phyloP scores from a whole-genome alignment of 2,329 filamentous ascomycete genomes.

The Aureobasidium sp. region DNA sequence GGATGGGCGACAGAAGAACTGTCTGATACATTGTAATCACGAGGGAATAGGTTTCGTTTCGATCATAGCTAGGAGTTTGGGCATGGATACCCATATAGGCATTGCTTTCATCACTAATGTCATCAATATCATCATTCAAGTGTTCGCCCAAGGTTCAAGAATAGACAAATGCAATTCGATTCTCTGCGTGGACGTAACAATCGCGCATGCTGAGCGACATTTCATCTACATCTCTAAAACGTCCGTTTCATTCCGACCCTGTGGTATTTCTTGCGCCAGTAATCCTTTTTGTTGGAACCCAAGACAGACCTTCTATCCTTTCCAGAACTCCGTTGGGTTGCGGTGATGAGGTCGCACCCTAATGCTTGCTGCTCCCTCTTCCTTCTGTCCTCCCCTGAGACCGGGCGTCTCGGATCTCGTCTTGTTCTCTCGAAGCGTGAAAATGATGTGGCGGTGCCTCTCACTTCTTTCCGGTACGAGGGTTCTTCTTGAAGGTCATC shows the following conservation, averaged over 20 bases:
- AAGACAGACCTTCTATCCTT: constrained; percentile 10
- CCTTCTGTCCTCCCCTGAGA: constrained; percentile 6
- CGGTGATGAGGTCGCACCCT: background rate
- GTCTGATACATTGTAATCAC: background rate
- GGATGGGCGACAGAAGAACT: background rate
- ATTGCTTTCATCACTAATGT: background rate
- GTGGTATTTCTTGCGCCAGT: background rate
- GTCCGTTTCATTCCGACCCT: background rate
- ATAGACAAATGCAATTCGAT: background rate
- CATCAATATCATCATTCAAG: background rate
- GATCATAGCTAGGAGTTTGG: constrained; percentile 4
- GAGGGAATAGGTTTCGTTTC: background rate
- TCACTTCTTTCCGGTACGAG: constrained; percentile 22
- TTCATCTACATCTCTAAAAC: background rate
- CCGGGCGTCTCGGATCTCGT: background rate
- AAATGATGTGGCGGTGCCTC: background rate
- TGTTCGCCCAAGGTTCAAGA: background rate
- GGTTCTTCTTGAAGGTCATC: constrained; percentile 30
- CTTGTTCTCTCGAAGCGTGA: background rate
- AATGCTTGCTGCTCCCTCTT: constrained; percentile 1
- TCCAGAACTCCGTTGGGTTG: constrained; percentile 7
- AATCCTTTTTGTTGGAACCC: constrained; percentile 1
- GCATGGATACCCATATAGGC: constrained; percentile 3
- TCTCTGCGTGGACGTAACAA: background rate
- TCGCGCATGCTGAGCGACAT: background rate